Evolutionary conservation across 345 rosid genomes (phyloP), one percentile per base, ranked within the genome.

Genomic region (Gossypium bickii): DNA sequence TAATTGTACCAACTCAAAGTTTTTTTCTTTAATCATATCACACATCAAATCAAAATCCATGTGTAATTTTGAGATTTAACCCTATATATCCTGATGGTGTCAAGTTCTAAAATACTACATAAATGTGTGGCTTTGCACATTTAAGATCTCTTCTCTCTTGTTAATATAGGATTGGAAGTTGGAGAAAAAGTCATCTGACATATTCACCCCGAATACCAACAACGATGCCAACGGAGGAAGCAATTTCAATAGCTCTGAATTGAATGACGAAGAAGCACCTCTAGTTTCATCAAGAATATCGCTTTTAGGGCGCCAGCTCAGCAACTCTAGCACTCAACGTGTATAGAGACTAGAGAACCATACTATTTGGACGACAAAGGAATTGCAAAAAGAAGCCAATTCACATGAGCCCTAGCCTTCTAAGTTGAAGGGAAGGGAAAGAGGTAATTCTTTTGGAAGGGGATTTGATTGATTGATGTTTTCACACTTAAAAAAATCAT

Each of bases 231-330:
- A 77, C 29, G 81, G 80, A 13, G 86, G 84, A 59, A 59, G 60
- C 60, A 56, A 78, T 48, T 62, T 53, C 49, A 43, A 80, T 20
- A 64, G 83, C 53, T 83, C 87, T 1, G 93, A 78, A 12, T 71
- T 82, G 67, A 87, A 78, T 12, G 98, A 95, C 47, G 98, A 90
- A 82, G 98, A 95, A 88, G 89, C 89, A 24, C 98, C 94, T 66
- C 83, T 95, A 64, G 82, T 93, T 12, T 83, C 90, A 12, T 85
- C 90, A 34, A 89, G 98, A 76, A 78, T 91, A 74, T 90, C 93
- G 3, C 96, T 89, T 76, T 80, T 93, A 0, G 99, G 62, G 12
- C 62, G 62, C 27, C 62, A 57, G 20, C 62, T 89, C 16, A 79
- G 91, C 78, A 89, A 77, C 27, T 10, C 69, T 41, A 41, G 51